Evolutionary conservation across 2,329 filamentous ascomycete species (phyloP).

Genomic region (Cladobotryum mycophilum): DNA sequence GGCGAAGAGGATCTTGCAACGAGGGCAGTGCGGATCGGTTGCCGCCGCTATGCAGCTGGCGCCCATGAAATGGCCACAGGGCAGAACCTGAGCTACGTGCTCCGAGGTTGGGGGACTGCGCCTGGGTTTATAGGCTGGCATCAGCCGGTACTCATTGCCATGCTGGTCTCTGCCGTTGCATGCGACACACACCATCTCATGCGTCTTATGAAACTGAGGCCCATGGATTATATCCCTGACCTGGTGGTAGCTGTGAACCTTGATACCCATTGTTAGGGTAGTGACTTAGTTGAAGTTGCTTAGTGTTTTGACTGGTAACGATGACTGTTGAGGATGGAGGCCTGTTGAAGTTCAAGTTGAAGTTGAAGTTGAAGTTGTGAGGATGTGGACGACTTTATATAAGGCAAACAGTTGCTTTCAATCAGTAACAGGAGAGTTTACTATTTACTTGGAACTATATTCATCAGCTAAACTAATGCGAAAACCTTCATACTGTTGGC

Average conservation of each 20-base stretch:
- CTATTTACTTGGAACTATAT: too few species aligned
- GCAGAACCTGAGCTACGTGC: slow-evolving; percentile 1
- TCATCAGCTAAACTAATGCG: too few species aligned
- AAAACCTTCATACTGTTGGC: too few species aligned
- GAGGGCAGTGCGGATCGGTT: not conserved
- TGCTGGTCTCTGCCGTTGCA: not conserved
- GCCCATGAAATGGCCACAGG: slow-evolving; percentile 9
- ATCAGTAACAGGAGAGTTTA: too few species aligned
- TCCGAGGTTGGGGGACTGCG: not conserved
- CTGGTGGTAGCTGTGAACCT: not conserved
- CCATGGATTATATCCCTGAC: not conserved
- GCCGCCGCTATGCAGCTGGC: slow-evolving; percentile 3
- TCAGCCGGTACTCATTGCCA: not conserved
- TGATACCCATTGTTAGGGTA: too few species aligned
- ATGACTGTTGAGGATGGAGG: too few species aligned
- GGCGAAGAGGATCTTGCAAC: not conserved
- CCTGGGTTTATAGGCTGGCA: not conserved
- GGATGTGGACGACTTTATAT: not conserved
- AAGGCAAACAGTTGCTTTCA: too few species aligned
- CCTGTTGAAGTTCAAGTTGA: too few species aligned
- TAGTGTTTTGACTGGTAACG: too few species aligned
- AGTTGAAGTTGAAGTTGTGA: too few species aligned
- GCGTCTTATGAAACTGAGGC: not conserved
- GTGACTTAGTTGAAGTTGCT: too few species aligned
- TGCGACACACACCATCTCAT: not conserved